Evolutionary conservation across 768 basidiomycete species (phyloP).

Genomic region (Mycena vulgaris): DNA sequence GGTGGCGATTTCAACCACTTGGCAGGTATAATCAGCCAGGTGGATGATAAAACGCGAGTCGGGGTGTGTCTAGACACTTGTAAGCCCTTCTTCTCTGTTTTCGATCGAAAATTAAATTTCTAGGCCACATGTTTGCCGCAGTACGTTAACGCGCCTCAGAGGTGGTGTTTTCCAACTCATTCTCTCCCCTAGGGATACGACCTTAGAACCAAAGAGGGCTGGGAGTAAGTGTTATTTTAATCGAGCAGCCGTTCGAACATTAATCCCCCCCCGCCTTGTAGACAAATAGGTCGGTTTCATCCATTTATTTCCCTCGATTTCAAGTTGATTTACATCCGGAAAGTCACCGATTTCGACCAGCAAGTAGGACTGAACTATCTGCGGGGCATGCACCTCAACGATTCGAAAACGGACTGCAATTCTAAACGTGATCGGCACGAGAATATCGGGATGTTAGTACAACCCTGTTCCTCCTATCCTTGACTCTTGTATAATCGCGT

Average conservation of each 20-base stretch:
- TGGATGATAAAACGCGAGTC: slow-evolving; percentile 81
- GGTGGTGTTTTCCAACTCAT: neutral
- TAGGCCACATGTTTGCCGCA: slow-evolving; percentile 86
- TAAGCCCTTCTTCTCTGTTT: slow-evolving; percentile 45
- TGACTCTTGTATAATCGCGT: neutral
- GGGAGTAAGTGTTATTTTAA: slow-evolving; percentile 67
- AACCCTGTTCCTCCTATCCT: neutral
- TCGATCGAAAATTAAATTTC: neutral
- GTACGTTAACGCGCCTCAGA: slow-evolving; percentile 53
- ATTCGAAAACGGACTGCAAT: slow-evolving; percentile 76
- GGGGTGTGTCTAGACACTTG: slow-evolving; percentile 93
- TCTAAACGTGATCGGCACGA: slow-evolving; percentile 87
- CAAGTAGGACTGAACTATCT: slow-evolving; percentile 82
- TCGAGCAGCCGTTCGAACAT: slow-evolving; percentile 34
- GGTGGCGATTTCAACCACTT: slow-evolving; percentile 82
- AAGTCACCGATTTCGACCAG: slow-evolving; percentile 77
- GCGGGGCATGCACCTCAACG: slow-evolving; percentile 89
- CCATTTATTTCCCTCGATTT: neutral
- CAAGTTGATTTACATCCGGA: neutral
- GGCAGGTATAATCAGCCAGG: slow-evolving; percentile 74
- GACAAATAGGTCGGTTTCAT: slow-evolving; percentile 28
- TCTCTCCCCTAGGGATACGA: slow-evolving; percentile 76
- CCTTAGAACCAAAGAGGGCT: slow-evolving; percentile 78
- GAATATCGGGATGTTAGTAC: slow-evolving; percentile 84
- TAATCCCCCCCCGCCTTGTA: slow-evolving; percentile 41